Base-by-base conservation (phyloP, 345 rosid species). In the Cardamine occulta region DNA sequence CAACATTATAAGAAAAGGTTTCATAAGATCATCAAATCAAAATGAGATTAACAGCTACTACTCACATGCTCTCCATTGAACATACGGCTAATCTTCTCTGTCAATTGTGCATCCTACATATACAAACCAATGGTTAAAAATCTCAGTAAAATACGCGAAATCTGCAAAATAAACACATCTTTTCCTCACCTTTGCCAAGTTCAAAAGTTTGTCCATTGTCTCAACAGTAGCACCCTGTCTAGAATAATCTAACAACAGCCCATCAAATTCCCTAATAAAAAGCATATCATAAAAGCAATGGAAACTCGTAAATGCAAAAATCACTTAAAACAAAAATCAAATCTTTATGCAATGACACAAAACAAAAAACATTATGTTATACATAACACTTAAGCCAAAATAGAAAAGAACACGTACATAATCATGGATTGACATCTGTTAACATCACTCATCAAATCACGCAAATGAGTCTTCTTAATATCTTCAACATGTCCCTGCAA, bases 71-170 rank as follows among this genome's bases (percentile, higher is more conserved):
- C 96, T 21, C 99, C 97, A 9, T 70, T 82, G 78, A 71, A 92
- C 99, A 95, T 92, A 55, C 83, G 84, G 72, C 66, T 62, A 72
- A 94, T 86, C 87, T 94, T 87, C 80, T 90, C 84, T 56, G 86
- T 83, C 72, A 94, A 89, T 72, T 80, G 76, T 18, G 96, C 92
- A 39, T 85, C 91, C 98, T 94, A 85, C 78, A 81, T 40, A 37
- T 23, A 49, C 8, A 77, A 62, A 74, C 7, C 26, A 51, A 9
- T 2, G 8, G 23, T 23, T 32, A 40, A 60, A 60, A 52, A 12
- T 6, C 31, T 19, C 8, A 29, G 9, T 24, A 1, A 32, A 21
- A 14, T 10, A 51, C 4, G 45, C 21, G 21, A 62, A 29, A 10
- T 32, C 51, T 29, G 12, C 45, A 8, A 64, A 64, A 19, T 71